phyloP scores from a whole-genome alignment of 2,329 filamentous ascomycete species.

The Colletotrichum tofieldiae region DNA sequence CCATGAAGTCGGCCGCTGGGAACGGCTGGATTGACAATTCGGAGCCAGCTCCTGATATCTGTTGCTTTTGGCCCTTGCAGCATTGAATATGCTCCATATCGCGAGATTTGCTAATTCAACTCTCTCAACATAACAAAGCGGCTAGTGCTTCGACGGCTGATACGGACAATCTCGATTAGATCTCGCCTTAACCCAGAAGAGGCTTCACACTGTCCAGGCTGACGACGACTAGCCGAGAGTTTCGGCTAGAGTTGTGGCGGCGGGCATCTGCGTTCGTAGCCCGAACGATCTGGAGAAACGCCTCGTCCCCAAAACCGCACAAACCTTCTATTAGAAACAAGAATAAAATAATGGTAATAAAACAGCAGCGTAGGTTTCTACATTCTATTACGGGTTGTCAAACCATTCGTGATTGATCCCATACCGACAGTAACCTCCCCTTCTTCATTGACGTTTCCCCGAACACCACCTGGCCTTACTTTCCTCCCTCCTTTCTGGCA shows the following conservation, averaged over 20 bases:
- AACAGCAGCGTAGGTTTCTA: neutral
- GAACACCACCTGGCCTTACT: neutral
- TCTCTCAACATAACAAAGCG: conserved; percentile 1
- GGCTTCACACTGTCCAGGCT: conserved; percentile 20
- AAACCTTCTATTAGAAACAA: conserved; percentile 5
- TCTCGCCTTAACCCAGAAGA: conserved; percentile 17
- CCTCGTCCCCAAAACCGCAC: conserved; percentile 4
- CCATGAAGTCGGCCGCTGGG: conserved; percentile 21
- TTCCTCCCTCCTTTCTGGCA: neutral
- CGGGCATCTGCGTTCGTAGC: conserved; percentile 2
- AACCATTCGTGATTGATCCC: conserved; percentile 4
- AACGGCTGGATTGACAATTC: conserved; percentile 21
- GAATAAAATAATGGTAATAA: neutral
- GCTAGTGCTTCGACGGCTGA: neutral
- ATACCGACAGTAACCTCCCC: conserved; percentile 2
- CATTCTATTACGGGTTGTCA: conserved; percentile 10
- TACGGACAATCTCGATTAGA: conserved; percentile 30
- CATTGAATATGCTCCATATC: conserved; percentile 21
- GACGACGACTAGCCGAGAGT: conserved; percentile 31
- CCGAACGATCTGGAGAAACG: conserved; percentile 4
- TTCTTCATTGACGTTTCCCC: neutral
- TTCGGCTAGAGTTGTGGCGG: conserved; percentile 31
- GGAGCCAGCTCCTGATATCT: conserved; percentile 31
- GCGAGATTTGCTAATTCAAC: conserved; percentile 30
- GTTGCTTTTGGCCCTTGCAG: neutral